Evolutionary conservation across 495 filamentous ascomycete genomes (phyloP).

Genomic region (Aspergillus affinis): DNA sequence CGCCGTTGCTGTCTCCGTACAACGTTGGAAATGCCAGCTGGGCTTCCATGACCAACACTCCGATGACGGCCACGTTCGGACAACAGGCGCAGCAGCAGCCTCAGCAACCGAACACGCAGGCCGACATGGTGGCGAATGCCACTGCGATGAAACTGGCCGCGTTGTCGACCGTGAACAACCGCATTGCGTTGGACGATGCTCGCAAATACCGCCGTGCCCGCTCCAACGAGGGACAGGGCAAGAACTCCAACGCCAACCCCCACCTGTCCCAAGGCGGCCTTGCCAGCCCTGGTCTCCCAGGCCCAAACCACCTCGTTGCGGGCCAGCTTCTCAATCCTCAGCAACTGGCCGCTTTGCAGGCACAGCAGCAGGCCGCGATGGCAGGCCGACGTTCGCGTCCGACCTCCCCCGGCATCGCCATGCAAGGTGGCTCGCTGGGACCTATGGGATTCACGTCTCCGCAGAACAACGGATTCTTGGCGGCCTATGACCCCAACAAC

Average conservation of each 20-base stretch:
- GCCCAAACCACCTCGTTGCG: conserved; percentile 72
- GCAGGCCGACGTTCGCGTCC: conserved; percentile 84
- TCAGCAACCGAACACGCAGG: conserved; percentile 59
- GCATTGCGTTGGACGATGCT: conserved; percentile 93
- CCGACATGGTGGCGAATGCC: conserved; percentile 98
- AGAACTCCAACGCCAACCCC: conserved; percentile 36
- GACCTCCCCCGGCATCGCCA: conserved; percentile 83
- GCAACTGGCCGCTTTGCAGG: conserved; percentile 82
- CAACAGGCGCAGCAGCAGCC: conserved; percentile 39
- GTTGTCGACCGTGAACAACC: conserved; percentile 95
- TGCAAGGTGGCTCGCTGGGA: conserved; percentile 67
- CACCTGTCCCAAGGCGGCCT: conserved; percentile 52
- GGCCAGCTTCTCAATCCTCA: conserved; percentile 84
- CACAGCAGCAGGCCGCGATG: conserved; percentile 77
- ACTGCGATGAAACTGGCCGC: conserved; percentile 99
- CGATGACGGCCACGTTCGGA: conserved; percentile 86
- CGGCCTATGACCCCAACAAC: conserved; percentile 77
- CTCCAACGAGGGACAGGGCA: conserved; percentile 77
- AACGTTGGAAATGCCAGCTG: conserved; percentile 82
- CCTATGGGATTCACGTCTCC: conserved; percentile 79
- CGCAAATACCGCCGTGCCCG: conserved; percentile 90
- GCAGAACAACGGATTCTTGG: conserved; percentile 93
- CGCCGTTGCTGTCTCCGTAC: conserved; percentile 89
- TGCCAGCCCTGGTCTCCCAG: conserved; percentile 54
- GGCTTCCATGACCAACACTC: conserved; percentile 98